These are phyloP conservation scores for Boletellus sp. DNA, from an alignment of 768 basidiomycete genomes.

Conservation along the genomic window DNA sequence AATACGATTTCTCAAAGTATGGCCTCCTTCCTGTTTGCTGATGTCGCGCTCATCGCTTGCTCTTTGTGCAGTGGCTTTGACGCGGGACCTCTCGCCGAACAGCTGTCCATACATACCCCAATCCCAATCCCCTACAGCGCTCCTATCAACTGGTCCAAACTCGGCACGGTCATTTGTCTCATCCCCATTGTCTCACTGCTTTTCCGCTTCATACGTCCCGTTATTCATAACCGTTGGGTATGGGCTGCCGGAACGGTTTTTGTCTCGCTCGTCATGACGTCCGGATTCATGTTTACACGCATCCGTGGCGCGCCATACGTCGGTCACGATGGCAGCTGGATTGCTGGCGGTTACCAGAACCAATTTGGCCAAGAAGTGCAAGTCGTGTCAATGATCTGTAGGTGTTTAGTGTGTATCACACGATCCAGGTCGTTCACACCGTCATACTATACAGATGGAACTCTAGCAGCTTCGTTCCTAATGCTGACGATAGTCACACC, in stretches of 20 bases:
- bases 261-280: slow-evolving; percentile 78
- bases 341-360: slow-evolving; percentile 83
- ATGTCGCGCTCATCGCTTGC: neutral
- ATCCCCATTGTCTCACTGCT: slow-evolving; percentile 46
- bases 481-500: slow-evolving; percentile 83
- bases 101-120: slow-evolving; percentile 72
- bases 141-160: slow-evolving; percentile 70
- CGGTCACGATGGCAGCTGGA: slow-evolving; percentile 67
- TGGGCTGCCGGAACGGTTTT: slow-evolving; percentile 68
- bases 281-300: slow-evolving; percentile 95
- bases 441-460: slow-evolving; percentile 58
- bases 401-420: slow-evolving; percentile 31
- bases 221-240: slow-evolving; percentile 69
- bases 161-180: slow-evolving; percentile 44
- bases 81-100: slow-evolving; percentile 69
- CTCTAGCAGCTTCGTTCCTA: slow-evolving; percentile 72
- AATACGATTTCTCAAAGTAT: slow-evolving; percentile 79
- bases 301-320: slow-evolving; percentile 78
- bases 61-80: slow-evolving; percentile 70
- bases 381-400: slow-evolving; percentile 82
- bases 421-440: neutral
- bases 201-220: slow-evolving; percentile 58
- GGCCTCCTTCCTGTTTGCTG: slow-evolving; percentile 14
- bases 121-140: slow-evolving; percentile 76
- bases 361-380: slow-evolving; percentile 93